Evolutionary conservation across 2,329 filamentous ascomycete species (phyloP).

Genomic region (Exophiala sideris): DNA sequence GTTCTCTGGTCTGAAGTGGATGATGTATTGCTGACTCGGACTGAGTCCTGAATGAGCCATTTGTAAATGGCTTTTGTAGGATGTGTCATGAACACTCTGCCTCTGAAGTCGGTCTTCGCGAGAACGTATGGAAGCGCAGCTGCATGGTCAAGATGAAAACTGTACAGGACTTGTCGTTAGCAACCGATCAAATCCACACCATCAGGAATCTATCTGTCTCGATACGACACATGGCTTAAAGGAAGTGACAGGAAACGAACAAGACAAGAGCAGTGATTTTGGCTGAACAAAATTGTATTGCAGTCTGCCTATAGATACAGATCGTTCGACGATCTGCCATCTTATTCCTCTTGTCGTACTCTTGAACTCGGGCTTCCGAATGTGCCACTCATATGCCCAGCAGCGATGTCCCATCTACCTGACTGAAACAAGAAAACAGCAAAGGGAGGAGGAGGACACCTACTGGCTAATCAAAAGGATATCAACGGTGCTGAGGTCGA

Average conservation of each 20-base stretch:
- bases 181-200: slow-evolving; percentile 15
- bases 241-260: slow-evolving; percentile 8
- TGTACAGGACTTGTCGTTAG: slow-evolving; percentile 42
- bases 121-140: slow-evolving; percentile 96
- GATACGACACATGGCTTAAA: neutral
- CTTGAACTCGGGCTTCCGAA: neutral
- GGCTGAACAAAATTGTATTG: slow-evolving; percentile 28
- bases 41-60: slow-evolving; percentile 96
- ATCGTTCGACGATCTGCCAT: neutral
- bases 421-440: slow-evolving; percentile 21
- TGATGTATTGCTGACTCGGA: slow-evolving; percentile 74
- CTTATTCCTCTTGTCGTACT: neutral
- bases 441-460: slow-evolving; percentile 47
- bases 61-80: slow-evolving; percentile 99
- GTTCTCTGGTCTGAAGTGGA: slow-evolving; percentile 61
- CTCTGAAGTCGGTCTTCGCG: slow-evolving; percentile 95
- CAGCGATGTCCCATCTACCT: slow-evolving; percentile 2
- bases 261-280: slow-evolving; percentile 9
- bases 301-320: slow-evolving; percentile 23
- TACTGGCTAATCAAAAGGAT: slow-evolving; percentile 99
- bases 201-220: neutral
- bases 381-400: neutral
- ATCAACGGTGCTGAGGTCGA: slow-evolving; percentile 94
- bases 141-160: slow-evolving; percentile 98
- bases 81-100: slow-evolving; percentile 98